Evolutionary conservation across 2,329 filamentous ascomycete species (phyloP).

Genomic region (Aspergillus sp.): DNA sequence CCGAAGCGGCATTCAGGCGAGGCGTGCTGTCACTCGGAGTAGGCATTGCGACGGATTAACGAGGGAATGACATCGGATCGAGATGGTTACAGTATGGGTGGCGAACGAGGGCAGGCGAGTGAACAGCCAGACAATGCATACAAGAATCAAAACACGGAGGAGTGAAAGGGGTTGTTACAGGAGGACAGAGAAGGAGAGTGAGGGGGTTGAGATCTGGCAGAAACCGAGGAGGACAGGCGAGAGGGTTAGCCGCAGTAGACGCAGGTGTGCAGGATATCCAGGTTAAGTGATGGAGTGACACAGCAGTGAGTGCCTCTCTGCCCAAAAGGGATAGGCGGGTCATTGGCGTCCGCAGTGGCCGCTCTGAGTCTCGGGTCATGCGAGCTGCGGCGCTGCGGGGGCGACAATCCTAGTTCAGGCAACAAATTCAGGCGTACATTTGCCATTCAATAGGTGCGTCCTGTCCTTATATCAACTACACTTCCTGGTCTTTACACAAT

Average conservation of each 20-base stretch:
- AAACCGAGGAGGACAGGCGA: conserved; percentile 3
- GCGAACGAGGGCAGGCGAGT: conserved; percentile 23
- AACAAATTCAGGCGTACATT: background rate
- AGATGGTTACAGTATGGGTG: conserved; percentile 20
- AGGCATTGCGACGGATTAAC: conserved; percentile 49
- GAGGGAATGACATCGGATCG: conserved; percentile 37
- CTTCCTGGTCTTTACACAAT: background rate
- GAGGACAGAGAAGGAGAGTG: conserved; percentile 12
- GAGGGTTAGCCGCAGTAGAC: conserved; percentile 7
- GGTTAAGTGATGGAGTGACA: conserved; percentile 2
- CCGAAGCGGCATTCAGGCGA: conserved; percentile 42
- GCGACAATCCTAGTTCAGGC: conserved; percentile 17
- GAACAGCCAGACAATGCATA: conserved; percentile 9
- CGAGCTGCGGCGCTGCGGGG: conserved; percentile 41
- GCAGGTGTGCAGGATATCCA: conserved; percentile 4
- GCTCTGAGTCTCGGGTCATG: conserved; percentile 28
- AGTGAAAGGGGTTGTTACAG: conserved; percentile 4
- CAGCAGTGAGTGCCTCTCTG: conserved; percentile 15
- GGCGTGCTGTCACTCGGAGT: conserved; percentile 48
- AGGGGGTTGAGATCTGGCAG: conserved; percentile 5
- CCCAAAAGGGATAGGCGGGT: conserved; percentile 23
- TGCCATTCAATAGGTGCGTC: background rate
- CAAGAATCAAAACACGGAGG: conserved; percentile 10
- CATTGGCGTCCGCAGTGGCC: background rate
- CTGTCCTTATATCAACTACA: background rate